A percentile compares a stretch with the other conserved stretches of the same genome.
phyloP scores from a whole-genome alignment of 805 yeast genomes.

The Pichia manshurica region DNA sequence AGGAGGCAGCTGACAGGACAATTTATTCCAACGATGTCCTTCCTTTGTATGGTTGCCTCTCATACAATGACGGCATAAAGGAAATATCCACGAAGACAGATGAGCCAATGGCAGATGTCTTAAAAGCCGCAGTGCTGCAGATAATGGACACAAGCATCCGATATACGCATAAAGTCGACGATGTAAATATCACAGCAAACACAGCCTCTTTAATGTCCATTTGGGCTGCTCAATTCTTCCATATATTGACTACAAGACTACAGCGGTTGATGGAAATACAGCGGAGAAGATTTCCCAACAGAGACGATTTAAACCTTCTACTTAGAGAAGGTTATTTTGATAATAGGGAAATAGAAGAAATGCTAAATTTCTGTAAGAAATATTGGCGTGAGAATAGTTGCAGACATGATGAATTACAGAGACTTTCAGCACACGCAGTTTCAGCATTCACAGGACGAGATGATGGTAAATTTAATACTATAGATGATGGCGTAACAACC shows the following conservation, averaged over 20 bases:
- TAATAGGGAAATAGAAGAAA: constrained; percentile 33
- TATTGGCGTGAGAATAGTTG: constrained; percentile 11
- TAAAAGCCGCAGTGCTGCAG: not conserved
- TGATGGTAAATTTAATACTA: constrained; percentile 6
- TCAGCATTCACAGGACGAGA: constrained; percentile 2
- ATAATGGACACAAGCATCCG: constrained; percentile 5
- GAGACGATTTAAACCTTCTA: constrained; percentile 44
- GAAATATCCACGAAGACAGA: not conserved
- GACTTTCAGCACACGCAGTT: constrained; percentile 4
- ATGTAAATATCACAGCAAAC: not conserved
- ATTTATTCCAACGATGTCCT: not conserved
- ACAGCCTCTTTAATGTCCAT: not conserved
- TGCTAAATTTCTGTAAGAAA: constrained; percentile 22
- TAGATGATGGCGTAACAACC: not conserved
- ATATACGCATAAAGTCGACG: not conserved
- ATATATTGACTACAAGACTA: constrained; percentile 36
- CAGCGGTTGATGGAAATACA: constrained; percentile 53
- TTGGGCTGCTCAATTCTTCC: constrained; percentile 32
- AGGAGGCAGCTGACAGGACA: not conserved
- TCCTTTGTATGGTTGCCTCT: not conserved
- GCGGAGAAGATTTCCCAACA: constrained; percentile 50
- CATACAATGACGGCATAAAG: not conserved
- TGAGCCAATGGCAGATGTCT: constrained; percentile 6
- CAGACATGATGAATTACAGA: constrained; percentile 7
- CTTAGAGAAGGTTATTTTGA: constrained; percentile 38